Evolutionary conservation across 441 rosid species (phyloP).

Genomic region (Melastoma candidum): DNA sequence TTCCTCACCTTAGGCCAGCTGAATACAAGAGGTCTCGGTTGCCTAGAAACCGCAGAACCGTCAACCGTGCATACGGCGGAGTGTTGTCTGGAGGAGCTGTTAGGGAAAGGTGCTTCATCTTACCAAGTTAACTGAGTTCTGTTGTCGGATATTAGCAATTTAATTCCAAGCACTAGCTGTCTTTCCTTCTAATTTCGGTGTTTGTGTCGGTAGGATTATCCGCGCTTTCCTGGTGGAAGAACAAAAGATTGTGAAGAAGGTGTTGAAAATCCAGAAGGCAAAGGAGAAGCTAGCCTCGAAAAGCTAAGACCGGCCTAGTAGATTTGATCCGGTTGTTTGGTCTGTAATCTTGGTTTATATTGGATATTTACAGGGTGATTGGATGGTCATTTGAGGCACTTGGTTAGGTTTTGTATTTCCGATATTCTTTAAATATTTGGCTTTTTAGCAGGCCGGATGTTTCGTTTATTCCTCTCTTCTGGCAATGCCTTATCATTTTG

Average conservation of each 20-base stretch:
- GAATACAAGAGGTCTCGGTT: conserved; percentile 19
- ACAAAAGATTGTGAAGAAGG: conserved; percentile 22
- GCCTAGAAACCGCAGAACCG: conserved; percentile 16
- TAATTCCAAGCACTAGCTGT: not conserved
- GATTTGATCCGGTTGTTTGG: conserved; percentile 11
- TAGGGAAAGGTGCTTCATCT: conserved; percentile 15
- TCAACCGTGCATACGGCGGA: conserved; percentile 18
- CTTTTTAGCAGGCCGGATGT: too few relatives aligned
- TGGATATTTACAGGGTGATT: conserved; percentile 12
- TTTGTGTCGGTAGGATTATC: conserved; percentile 16
- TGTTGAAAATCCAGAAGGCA: conserved; percentile 18
- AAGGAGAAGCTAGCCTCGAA: conserved; percentile 20
- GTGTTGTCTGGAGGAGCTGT: conserved; percentile 23
- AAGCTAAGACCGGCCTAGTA: conserved; percentile 7
- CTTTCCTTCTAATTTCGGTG: not conserved
- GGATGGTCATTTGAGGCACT: conserved; percentile 26
- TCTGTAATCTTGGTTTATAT: conserved; percentile 10
- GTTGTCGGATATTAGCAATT: not conserved
- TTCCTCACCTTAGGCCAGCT: conserved; percentile 5
- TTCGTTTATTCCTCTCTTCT: too few relatives aligned
- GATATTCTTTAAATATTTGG: too few relatives aligned
- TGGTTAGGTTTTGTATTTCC: conserved; percentile 9
- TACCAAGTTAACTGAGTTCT: not conserved
- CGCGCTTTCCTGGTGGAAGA: conserved; percentile 24
- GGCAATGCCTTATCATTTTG: too few relatives aligned